Evolutionary conservation across 2,329 filamentous ascomycete species (phyloP).

Genomic region (Macrophomina pseudophaseolina): DNA sequence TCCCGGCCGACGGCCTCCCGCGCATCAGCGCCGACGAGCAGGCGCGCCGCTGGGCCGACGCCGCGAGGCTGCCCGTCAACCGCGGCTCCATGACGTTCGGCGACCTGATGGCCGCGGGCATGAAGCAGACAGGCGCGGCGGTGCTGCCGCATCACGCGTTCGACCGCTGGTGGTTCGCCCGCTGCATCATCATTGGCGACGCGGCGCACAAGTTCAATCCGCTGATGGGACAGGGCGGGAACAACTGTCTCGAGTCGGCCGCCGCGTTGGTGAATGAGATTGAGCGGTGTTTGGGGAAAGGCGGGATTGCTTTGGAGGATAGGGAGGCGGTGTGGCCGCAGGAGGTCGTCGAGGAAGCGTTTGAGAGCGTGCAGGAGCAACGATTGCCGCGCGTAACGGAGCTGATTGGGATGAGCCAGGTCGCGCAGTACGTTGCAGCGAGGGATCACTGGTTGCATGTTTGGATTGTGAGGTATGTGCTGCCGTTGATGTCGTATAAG

Average conservation of each 20-base stretch:
- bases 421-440: background rate
- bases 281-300: background rate
- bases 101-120: conserved; percentile 38
- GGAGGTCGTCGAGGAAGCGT: too few species aligned
- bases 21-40: conserved; percentile 41
- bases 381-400: background rate
- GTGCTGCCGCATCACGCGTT: conserved; percentile 46
- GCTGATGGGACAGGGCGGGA: background rate
- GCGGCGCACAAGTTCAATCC: conserved; percentile 39
- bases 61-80: conserved; percentile 36
- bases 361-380: background rate
- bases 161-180: conserved; percentile 45
- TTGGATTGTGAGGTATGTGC: background rate
- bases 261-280: conserved; percentile 25
- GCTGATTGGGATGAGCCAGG: background rate
- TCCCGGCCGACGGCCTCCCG: conserved; percentile 28
- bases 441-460: background rate
- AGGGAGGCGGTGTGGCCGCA: background rate
- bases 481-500: background rate
- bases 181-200: conserved; percentile 50
- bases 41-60: conserved; percentile 32
- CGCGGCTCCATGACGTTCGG: conserved; percentile 36
- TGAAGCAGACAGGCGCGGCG: conserved; percentile 28
- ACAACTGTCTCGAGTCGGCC: background rate
- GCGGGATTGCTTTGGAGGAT: background rate